phyloP scores from a whole-genome alignment of 78 protist genomes.

The Creolimax fragrantissima region DNA sequence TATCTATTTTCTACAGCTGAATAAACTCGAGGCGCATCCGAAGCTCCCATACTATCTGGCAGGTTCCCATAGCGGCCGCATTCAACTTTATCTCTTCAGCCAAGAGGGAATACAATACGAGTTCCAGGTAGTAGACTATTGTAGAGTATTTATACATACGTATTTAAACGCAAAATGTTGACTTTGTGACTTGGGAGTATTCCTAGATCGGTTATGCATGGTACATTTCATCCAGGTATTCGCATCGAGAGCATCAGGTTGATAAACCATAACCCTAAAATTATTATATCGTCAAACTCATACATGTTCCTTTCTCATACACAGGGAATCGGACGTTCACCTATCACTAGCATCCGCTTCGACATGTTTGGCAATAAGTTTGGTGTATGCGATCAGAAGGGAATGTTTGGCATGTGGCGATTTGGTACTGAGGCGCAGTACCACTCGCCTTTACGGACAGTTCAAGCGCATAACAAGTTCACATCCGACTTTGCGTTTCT shows the following conservation, averaged over 20 bases:
- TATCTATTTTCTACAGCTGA: not conserved
- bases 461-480: not conserved
- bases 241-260: too few species aligned
- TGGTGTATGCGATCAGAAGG: not conserved
- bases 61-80: not conserved
- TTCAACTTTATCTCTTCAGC: not conserved
- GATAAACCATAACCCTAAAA: too few species aligned
- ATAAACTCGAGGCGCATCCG: not conserved
- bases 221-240: too few species aligned
- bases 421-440: not conserved
- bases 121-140: not conserved
- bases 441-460: not conserved
- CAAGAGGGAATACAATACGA: not conserved
- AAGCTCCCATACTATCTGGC: not conserved
- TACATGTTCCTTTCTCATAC: not conserved
- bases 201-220: too few species aligned
- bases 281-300: not conserved
- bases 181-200: too few species aligned
- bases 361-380: slow-evolving; percentile 16
- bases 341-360: not conserved
- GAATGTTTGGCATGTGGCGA: not conserved
- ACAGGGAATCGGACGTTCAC: not conserved
- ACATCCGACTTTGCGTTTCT: not conserved
- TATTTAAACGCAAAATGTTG: too few species aligned
- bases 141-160: too few species aligned